Evolutionary conservation across 805 yeast genomes (phyloP).

Genomic region (Torulaspora quercuum): DNA sequence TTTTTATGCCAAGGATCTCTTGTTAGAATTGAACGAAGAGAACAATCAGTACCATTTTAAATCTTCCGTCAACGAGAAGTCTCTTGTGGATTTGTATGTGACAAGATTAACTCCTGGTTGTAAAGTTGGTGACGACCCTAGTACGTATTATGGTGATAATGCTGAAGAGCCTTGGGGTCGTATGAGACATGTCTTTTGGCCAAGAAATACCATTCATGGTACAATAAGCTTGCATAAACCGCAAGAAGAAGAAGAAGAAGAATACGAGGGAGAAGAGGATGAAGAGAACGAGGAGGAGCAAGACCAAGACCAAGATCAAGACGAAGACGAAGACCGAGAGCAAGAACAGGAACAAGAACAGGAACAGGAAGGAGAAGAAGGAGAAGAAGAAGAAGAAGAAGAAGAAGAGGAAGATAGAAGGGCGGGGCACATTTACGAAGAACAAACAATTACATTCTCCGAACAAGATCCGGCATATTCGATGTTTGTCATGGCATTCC

Average conservation of each 20-base stretch:
- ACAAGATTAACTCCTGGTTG: slow-evolving; percentile 69
- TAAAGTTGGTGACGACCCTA: slow-evolving; percentile 86
- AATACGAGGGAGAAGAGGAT: slow-evolving; percentile 12
- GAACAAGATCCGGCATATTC: slow-evolving; percentile 39
- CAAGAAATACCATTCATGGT: slow-evolving; percentile 74
- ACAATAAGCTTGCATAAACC: slow-evolving; percentile 45
- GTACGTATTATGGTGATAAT: slow-evolving; percentile 83
- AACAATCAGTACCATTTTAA: slow-evolving; percentile 51
- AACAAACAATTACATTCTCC: slow-evolving; percentile 24
- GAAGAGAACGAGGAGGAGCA: slow-evolving; percentile 11
- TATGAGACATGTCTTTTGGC: slow-evolving; percentile 97
- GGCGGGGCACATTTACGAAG: slow-evolving; percentile 16
- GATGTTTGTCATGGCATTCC: slow-evolving; percentile 94
- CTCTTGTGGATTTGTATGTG: slow-evolving; percentile 66
- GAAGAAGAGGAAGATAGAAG: slow-evolving; percentile 17
- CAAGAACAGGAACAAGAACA: slow-evolving; percentile 19
- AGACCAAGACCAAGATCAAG: slow-evolving; percentile 7
- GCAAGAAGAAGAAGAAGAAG: slow-evolving; percentile 13
- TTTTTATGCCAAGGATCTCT: slow-evolving; percentile 72
- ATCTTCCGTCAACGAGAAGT: slow-evolving; percentile 64
- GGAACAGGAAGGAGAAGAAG: slow-evolving; percentile 12
- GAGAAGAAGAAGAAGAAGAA: slow-evolving; percentile 14
- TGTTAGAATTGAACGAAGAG: slow-evolving; percentile 57
- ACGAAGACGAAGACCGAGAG: slow-evolving; percentile 11
- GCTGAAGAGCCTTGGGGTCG: slow-evolving; percentile 88